A percentile compares a stretch with the other conserved stretches of the same genome.
phyloP scores from a whole-genome alignment of 2,329 filamentous ascomycete species.

The Trichothecium roseum region DNA sequence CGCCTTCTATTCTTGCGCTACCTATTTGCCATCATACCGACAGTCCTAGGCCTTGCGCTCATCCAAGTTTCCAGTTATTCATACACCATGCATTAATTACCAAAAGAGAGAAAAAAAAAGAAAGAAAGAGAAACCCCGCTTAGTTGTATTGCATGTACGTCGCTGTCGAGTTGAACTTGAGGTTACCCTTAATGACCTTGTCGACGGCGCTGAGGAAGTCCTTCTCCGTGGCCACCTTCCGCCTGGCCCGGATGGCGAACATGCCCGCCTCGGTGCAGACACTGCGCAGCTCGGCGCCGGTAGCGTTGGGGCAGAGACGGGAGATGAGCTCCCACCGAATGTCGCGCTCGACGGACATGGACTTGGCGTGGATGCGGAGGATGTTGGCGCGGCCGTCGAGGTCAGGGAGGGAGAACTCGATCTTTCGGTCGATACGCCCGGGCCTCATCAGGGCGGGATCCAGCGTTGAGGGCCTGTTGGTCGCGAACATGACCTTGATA shows the following conservation, averaged over 20 bases:
- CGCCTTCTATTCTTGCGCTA: constrained; percentile 3
- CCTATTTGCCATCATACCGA: background rate
- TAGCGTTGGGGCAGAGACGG: constrained; percentile 91
- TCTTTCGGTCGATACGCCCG: constrained; percentile 96
- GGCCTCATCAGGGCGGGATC: constrained; percentile 97
- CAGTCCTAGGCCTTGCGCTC: constrained; percentile 1
- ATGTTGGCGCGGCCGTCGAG: constrained; percentile 97
- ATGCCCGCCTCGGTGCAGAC: constrained; percentile 98
- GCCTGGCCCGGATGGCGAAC: constrained; percentile 88
- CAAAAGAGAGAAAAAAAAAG: constrained; percentile 14
- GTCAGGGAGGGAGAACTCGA: constrained; percentile 95
- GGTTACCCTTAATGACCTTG: constrained; percentile 98
- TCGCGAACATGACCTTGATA: constrained; percentile 99
- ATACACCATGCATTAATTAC: constrained; percentile 19
- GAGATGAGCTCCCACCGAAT: constrained; percentile 99
- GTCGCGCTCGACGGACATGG: constrained; percentile 97
- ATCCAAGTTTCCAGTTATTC: constrained; percentile 15
- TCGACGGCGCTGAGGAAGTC: constrained; percentile 96
- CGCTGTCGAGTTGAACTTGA: constrained; percentile 98
- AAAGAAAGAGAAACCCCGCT: constrained; percentile 9
- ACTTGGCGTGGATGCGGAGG: constrained; percentile 96
- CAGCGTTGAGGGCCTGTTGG: constrained; percentile 88
- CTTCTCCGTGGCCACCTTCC: constrained; percentile 98
- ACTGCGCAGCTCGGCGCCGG: constrained; percentile 88
- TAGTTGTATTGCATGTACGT: constrained; percentile 99